These are phyloP conservation scores for Pleomassaria siparia DNA, from an alignment of 2,329 filamentous ascomycete species.

Conservation along the genomic window DNA sequence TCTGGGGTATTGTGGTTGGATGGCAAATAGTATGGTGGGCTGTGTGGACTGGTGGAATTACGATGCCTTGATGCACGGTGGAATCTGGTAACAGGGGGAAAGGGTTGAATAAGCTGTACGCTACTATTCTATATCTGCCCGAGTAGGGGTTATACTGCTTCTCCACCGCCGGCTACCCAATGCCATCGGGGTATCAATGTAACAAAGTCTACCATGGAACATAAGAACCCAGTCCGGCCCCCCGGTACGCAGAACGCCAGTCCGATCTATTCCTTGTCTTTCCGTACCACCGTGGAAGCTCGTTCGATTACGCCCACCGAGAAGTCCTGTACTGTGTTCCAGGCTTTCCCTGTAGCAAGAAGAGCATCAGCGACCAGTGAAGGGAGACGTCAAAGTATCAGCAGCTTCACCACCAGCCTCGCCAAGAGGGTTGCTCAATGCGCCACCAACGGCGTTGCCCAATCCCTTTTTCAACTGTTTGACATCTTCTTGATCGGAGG, in stretches of 20 bases:
- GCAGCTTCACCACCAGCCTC: conserved; percentile 40
- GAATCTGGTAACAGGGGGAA: too few relatives aligned
- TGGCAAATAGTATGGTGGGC: conserved; percentile 32
- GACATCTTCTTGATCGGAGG: conserved; percentile 41
- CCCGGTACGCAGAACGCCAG: not conserved
- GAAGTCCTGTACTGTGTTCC: conserved; percentile 21
- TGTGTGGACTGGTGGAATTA: conserved; percentile 14
- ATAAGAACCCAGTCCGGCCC: not conserved
- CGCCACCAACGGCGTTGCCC: conserved; percentile 38
- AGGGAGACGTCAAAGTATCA: conserved; percentile 36
- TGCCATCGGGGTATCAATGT: not conserved
- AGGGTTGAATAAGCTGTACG: too few relatives aligned
- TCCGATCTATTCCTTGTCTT: conserved; percentile 8
- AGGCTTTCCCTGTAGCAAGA: conserved; percentile 25
- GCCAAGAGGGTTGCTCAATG: conserved; percentile 39
- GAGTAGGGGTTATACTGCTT: not conserved
- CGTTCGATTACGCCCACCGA: conserved; percentile 22
- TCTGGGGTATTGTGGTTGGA: conserved; percentile 33
- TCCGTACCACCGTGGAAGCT: conserved; percentile 20
- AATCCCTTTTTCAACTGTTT: conserved; percentile 41
- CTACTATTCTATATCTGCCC: too few relatives aligned
- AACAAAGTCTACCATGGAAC: not conserved
- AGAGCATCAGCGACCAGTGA: conserved; percentile 41
- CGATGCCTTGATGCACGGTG: not conserved
- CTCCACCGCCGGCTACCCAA: not conserved